A percentile compares a stretch with the other conserved stretches of the same genome.
These are phyloP conservation scores for Colletotrichum nymphaeae DNA, from an alignment of 2,329 filamentous ascomycete species.

Conservation along the genomic window DNA sequence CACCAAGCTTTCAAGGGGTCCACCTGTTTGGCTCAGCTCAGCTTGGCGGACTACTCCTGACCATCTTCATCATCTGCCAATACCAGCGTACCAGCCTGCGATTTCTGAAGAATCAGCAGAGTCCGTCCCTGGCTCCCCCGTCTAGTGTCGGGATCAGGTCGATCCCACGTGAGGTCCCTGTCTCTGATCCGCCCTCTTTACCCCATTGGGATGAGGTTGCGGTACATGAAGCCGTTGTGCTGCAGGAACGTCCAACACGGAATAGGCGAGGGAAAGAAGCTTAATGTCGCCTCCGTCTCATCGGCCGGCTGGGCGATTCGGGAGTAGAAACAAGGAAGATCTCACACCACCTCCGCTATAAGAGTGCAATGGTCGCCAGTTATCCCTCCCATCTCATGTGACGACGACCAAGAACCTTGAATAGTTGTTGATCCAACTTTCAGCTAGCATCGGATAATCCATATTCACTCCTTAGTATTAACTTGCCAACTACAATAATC, in stretches of 20 bases:
- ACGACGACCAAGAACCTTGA: background rate
- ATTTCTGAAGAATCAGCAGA: background rate
- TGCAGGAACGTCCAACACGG: background rate
- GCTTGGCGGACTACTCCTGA: background rate
- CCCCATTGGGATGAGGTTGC: constrained; percentile 32
- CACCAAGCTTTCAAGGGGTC: background rate
- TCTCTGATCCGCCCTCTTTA: constrained; percentile 21
- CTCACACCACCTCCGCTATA: constrained; percentile 1
- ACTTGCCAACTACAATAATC: background rate
- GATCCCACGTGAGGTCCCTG: constrained; percentile 18
- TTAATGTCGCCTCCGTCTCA: constrained; percentile 8
- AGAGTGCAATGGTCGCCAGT: background rate
- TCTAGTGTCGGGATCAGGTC: constrained; percentile 7
- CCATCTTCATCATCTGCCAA: too few relatives aligned
- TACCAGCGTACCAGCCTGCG: background rate
- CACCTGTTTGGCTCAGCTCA: background rate
- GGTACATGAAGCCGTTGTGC: constrained; percentile 29
- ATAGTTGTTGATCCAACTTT: background rate
- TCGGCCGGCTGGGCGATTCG: background rate
- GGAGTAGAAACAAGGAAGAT: background rate
- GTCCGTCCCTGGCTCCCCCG: background rate
- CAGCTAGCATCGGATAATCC: background rate
- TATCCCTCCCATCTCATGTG: background rate
- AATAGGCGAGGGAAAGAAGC: constrained; percentile 4
- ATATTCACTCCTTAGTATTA: background rate